Evolutionary conservation across 495 filamentous ascomycete species (phyloP).

Genomic region (Aspergillus biplanus): DNA sequence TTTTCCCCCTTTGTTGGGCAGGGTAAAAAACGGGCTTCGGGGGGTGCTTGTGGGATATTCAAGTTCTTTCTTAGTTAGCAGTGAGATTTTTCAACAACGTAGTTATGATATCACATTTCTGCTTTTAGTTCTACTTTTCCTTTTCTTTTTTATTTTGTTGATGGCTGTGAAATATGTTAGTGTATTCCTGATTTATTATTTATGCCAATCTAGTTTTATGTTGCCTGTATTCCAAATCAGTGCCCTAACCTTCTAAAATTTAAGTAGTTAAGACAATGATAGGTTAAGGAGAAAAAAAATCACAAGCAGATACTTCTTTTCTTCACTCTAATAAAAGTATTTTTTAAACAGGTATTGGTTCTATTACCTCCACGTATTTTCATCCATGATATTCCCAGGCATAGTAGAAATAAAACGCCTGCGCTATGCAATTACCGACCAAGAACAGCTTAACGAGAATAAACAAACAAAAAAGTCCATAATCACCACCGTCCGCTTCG

Average conservation of each 20-base stretch:
- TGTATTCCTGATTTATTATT: too few species aligned
- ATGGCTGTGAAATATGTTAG: too few species aligned
- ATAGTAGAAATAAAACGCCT: constrained; percentile 43
- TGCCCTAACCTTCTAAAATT: too few species aligned
- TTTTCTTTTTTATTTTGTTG: not conserved
- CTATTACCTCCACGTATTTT: constrained; percentile 26
- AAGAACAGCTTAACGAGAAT: constrained; percentile 25
- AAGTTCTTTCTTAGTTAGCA: constrained; percentile 15
- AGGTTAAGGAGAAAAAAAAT: not conserved
- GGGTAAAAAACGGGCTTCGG: constrained; percentile 15
- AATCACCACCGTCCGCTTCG: constrained; percentile 47
- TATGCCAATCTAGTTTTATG: too few species aligned
- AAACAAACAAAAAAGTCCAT: constrained; percentile 22
- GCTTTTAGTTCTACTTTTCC: not conserved
- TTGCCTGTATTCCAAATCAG: too few species aligned
- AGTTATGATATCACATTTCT: constrained; percentile 9
- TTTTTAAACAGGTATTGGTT: constrained; percentile 13
- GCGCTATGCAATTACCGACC: constrained; percentile 49
- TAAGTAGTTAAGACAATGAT: not conserved
- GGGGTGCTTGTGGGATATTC: constrained; percentile 20
- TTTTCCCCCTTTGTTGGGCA: constrained; percentile 2
- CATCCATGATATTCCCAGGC: constrained; percentile 25
- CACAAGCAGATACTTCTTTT: not conserved
- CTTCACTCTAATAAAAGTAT: not conserved
- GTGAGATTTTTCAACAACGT: constrained; percentile 1